A percentile compares a stretch with the other conserved stretches of the same genome.
These are phyloP conservation scores for Sporisorium scitamineum DNA, from an alignment of 1,284 basidiomycete species.

Conservation along the genomic window DNA sequence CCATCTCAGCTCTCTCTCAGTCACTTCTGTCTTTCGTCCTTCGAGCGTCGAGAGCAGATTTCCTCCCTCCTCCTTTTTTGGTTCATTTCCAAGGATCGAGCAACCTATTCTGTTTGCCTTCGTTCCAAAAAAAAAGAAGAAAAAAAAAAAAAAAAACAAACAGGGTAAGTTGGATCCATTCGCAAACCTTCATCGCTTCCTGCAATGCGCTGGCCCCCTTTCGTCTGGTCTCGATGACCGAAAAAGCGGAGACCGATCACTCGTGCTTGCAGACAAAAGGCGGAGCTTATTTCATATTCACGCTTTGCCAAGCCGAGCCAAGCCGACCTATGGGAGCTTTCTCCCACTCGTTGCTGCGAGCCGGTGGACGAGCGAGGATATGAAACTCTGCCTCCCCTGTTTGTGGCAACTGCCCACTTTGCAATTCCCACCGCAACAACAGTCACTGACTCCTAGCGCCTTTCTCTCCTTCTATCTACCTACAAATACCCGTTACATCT, in stretches of 20 bases:
- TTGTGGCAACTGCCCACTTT: constrained; percentile 8
- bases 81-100: constrained; percentile 10
- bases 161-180: constrained; percentile 26
- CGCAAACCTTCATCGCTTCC: background rate
- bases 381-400: constrained; percentile 14
- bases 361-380: background rate
- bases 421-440: constrained; percentile 5
- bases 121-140: constrained; percentile 10
- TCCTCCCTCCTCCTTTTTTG: background rate
- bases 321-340: background rate
- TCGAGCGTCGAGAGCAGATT: constrained; percentile 32
- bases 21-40: constrained; percentile 18
- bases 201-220: background rate
- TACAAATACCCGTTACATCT: background rate
- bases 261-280: background rate
- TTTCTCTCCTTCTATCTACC: background rate
- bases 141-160: constrained; percentile 26
- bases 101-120: constrained; percentile 21
- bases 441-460: constrained; percentile 12
- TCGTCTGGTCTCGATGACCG: background rate
- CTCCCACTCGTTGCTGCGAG: background rate
- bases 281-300: background rate
- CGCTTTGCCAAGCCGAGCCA: background rate
- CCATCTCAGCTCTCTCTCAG: constrained; percentile 24
- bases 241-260: too few relatives aligned